Evolutionary conservation across 2,329 filamentous ascomycete species (phyloP).

Genomic region (Orbilia blumenaviensis): DNA sequence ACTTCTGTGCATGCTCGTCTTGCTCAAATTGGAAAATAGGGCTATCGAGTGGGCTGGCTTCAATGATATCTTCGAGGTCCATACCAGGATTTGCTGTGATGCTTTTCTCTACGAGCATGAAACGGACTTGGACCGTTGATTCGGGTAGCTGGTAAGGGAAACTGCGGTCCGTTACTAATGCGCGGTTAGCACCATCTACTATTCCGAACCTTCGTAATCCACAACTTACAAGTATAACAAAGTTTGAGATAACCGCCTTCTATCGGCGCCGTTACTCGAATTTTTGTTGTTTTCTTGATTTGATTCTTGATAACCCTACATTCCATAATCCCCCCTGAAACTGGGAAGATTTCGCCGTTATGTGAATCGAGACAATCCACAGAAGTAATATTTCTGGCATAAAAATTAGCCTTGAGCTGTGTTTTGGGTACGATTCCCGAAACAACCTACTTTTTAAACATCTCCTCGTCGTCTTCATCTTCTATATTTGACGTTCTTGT

Average conservation of each 20-base stretch:
- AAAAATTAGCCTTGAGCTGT: not conserved
- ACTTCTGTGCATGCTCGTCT: constrained; percentile 47
- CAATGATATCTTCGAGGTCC: constrained; percentile 18
- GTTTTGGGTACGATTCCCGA: not conserved
- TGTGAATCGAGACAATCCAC: constrained; percentile 40
- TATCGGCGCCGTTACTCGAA: constrained; percentile 29
- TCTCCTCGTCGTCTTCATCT: constrained; percentile 40
- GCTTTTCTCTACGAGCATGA: constrained; percentile 49
- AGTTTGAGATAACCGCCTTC: constrained; percentile 44
- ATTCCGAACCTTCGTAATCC: too few relatives aligned
- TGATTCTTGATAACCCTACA: constrained; percentile 52
- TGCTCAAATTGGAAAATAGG: constrained; percentile 49
- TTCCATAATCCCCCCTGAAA: constrained; percentile 31
- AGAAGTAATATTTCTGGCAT: constrained; percentile 38
- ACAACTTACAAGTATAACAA: constrained; percentile 37
- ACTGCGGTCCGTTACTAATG: constrained; percentile 40
- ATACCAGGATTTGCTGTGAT: constrained; percentile 17
- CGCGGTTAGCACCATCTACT: not conserved
- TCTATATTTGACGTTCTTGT: constrained; percentile 28
- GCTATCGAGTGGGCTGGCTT: constrained; percentile 26
- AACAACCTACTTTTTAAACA: constrained; percentile 34
- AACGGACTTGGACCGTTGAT: constrained; percentile 47
- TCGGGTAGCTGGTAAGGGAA: constrained; percentile 52
- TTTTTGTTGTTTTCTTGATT: constrained; percentile 40
- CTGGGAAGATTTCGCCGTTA: constrained; percentile 43